Evolutionary conservation across 2,329 filamentous ascomycete genomes (phyloP).

Genomic region (Aotearoamyces nothofagi): DNA sequence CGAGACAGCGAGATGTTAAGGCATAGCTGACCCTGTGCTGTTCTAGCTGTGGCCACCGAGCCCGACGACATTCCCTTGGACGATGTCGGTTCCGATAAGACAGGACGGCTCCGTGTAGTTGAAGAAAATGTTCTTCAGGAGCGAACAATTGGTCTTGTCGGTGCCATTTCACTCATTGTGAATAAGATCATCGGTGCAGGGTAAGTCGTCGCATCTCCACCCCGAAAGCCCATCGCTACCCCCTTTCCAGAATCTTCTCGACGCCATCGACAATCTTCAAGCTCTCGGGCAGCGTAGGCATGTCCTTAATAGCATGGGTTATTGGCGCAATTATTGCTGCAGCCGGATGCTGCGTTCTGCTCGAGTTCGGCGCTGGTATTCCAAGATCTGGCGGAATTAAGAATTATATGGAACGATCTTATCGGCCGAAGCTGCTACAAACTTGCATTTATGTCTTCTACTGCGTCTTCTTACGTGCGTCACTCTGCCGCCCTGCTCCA

Average conservation of each 20-base stretch:
- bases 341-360: constrained; percentile 26
- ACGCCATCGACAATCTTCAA: constrained; percentile 50
- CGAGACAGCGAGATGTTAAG: too few relatives aligned
- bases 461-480: constrained; percentile 32
- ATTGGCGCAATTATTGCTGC: constrained; percentile 28
- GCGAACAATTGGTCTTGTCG: constrained; percentile 2
- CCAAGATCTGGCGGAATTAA: constrained; percentile 33
- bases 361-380: constrained; percentile 31
- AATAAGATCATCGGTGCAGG: constrained; percentile 3
- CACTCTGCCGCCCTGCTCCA: too few relatives aligned
- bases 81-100: neutral
- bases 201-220: too few relatives aligned
- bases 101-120: neutral
- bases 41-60: too few relatives aligned
- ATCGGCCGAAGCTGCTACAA: constrained; percentile 32
- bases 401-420: constrained; percentile 37
- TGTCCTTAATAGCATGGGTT: constrained; percentile 37
- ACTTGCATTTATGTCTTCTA: constrained; percentile 35
- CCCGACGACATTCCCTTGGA: too few relatives aligned
- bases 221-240: too few relatives aligned
- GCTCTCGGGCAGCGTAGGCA: constrained; percentile 46
- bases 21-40: too few relatives aligned
- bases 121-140: constrained; percentile 2
- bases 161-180: constrained; percentile 1
- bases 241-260: constrained; percentile 15